Conservation (phyloP, 2,329 filamentous ascomycete species). For the Fusarium ramigenum region DNA sequence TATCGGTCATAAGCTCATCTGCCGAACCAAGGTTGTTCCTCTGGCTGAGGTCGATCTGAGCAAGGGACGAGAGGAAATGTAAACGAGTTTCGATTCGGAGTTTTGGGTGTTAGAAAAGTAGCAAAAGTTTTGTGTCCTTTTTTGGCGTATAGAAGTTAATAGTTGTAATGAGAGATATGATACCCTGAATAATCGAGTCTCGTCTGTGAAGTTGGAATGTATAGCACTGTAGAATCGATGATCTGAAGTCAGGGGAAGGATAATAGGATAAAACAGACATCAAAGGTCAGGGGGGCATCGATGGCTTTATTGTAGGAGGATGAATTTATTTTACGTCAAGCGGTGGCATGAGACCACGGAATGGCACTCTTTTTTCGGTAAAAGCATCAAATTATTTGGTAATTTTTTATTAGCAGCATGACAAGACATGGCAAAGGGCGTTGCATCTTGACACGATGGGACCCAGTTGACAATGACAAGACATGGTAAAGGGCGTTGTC, state of each 20-base stretch:
- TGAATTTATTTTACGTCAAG: slow-evolving; percentile 29
- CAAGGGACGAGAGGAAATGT: slow-evolving; percentile 35
- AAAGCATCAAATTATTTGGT: slow-evolving; percentile 29
- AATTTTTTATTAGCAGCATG: slow-evolving; percentile 16
- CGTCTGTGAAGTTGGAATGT: neutral
- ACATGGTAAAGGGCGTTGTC: slow-evolving; percentile 24
- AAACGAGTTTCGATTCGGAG: slow-evolving; percentile 5
- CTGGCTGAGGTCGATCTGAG: slow-evolving; percentile 50
- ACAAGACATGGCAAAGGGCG: slow-evolving; percentile 26
- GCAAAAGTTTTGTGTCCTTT: slow-evolving; percentile 12
- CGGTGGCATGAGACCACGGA: neutral
- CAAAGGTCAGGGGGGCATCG: neutral
- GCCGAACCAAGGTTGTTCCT: slow-evolving; percentile 51
- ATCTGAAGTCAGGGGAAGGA: neutral
- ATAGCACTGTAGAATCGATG: neutral
- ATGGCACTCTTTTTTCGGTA: neutral
- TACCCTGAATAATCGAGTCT: slow-evolving; percentile 27
- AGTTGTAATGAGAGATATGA: slow-evolving; percentile 39
- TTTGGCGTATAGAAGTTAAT: slow-evolving; percentile 31
- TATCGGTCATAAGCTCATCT: slow-evolving; percentile 66
- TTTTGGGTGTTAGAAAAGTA: slow-evolving; percentile 18
- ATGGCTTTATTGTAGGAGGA: slow-evolving; percentile 1
- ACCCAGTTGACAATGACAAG: slow-evolving; percentile 15
- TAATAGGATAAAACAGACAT: neutral
- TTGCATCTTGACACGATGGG: slow-evolving; percentile 18